Evolutionary conservation across 2,329 filamentous ascomycete species (phyloP).

Genomic region (Neonectria punicea): DNA sequence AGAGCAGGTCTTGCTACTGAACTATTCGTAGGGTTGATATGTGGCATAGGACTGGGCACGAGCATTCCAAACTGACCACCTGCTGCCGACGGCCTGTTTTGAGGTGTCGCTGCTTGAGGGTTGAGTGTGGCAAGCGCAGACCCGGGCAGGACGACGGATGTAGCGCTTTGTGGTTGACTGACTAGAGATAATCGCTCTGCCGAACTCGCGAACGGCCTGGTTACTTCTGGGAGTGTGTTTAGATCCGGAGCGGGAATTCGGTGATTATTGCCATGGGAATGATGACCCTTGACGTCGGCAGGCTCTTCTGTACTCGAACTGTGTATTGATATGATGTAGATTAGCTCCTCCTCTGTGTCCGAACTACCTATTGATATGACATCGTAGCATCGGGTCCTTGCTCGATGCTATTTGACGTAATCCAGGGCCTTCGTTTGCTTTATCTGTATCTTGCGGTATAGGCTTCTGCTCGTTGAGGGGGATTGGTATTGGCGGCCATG

Average conservation of each 20-base stretch:
- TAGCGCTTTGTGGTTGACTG: background rate
- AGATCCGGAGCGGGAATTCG: background rate
- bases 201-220: background rate
- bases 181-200: background rate
- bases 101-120: background rate
- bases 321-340: background rate
- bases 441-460: no score
- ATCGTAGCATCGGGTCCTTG: background rate
- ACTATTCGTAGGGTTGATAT: background rate
- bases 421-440: background rate
- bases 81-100: background rate
- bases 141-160: background rate
- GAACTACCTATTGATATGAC: background rate
- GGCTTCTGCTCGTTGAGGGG: no score
- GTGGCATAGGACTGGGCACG: background rate
- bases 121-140: background rate
- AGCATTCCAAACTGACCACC: background rate
- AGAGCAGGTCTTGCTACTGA: background rate
- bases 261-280: background rate
- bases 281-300: background rate
- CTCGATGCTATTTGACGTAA: background rate
- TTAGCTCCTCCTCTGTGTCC: background rate
- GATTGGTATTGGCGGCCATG: no score
- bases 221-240: background rate
- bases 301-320: background rate